Conservation (phyloP, 371 early-diverging fungal species). For the Sporodiniella umbellata region DNA sequence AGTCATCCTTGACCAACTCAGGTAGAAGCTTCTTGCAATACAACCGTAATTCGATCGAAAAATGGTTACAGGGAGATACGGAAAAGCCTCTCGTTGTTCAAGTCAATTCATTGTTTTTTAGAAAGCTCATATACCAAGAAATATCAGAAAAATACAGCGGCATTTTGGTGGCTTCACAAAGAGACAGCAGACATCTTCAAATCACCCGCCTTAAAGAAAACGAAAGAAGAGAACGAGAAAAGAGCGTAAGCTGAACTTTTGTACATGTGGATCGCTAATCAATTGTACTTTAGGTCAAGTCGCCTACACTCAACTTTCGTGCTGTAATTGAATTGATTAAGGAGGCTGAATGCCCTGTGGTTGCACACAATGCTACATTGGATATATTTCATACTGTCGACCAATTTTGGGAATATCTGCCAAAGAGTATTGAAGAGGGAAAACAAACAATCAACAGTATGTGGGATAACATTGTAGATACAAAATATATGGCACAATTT, state of each 20-base stretch:
- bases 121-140: constrained; percentile 61
- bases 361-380: constrained; percentile 80
- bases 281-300: constrained; percentile 5
- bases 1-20: constrained; percentile 6
- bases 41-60: constrained; percentile 10
- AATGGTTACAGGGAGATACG: constrained; percentile 37
- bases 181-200: constrained; percentile 34
- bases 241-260: constrained; percentile 5
- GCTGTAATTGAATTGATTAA: constrained; percentile 74
- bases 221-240: constrained; percentile 17
- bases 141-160: constrained; percentile 46
- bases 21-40: constrained; percentile 14
- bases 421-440: constrained; percentile 56
- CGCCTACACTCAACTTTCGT: constrained; percentile 64
- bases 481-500: constrained; percentile 54
- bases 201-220: constrained; percentile 36
- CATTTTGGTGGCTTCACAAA: constrained; percentile 25
- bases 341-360: constrained; percentile 65
- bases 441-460: constrained; percentile 43
- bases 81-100: constrained; percentile 33
- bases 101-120: constrained; percentile 45
- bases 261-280: no score
- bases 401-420: constrained; percentile 74
- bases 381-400: constrained; percentile 75
- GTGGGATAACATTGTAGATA: constrained; percentile 58